Base-by-base conservation (phyloP, 768 basidiomycete species). In the Pleurotus cornucopiae region DNA sequence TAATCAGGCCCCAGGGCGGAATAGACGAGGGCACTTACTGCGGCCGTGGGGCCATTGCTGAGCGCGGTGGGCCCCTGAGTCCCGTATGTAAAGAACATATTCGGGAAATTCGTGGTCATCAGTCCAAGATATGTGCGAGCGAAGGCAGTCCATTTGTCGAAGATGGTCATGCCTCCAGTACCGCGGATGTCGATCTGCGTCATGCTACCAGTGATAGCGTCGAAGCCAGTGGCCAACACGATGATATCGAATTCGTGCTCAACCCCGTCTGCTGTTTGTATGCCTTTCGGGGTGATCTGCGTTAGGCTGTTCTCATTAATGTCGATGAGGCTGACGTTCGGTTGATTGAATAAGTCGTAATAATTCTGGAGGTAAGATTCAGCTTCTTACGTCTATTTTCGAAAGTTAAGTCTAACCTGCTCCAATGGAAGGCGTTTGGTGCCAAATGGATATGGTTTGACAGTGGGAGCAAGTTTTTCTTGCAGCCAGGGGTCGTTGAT, bases 51-150 rank as follows among this genome's bases (percentile, higher is more conserved):
- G 1, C 66, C 66, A 47, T 65, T 68, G 49, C 60, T 63, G 26
- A 66, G 62, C 1, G 64, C 66, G 7, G 66, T 65, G 2, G 67
- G 66, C 4, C 21, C 64, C 5, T 68, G 67, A 23, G 67, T 65
- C 2, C 66, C 66, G 53, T 64, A 65, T 13, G 57, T 54, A 53
- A 61, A 64, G 55, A 66, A 68, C 64, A 67, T 64, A 49, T 68
- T 68, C 0, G 67, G 67, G 46, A 57, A 68, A 23, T 58, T 54
- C 5, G 62, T 48, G 1, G 43, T 54, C 11, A 60, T 57, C 61
- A 65, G 26, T n/a, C 67, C 67, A 6, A 68, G 57, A 46, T 66
- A 60, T 2, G 64, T 68, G 2, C 60, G 55, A 14, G 65, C 45
- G 0, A 61, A 61, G 23, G 58, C 60, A 21, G 38, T 38, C 67